Evolutionary conservation across 768 basidiomycete genomes (phyloP), one percentile per base, ranked within the genome.

Genomic region (Phylloporus rhodoxanthus): DNA sequence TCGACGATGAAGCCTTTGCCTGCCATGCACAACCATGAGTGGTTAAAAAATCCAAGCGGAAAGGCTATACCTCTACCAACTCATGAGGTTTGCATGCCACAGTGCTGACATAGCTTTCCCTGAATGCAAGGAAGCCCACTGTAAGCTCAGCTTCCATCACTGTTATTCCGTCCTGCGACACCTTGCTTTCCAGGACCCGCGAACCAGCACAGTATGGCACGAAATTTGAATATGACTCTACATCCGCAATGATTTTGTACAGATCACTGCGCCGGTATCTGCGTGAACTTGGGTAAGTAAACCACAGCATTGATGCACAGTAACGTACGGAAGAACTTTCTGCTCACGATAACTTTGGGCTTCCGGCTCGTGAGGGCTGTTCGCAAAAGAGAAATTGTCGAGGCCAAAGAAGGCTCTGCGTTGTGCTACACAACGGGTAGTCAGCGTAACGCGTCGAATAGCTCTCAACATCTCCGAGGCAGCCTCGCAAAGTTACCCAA

Each of bases 191-290:
- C 33, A 94, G 71, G 48, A 94, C 75, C 20, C 78, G 79, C 5
- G 91, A 87, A 19, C 72, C 71, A 11, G 79, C 81, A 71, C 94
- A 96, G 67, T 89, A 95, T 6, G 96, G 95, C 45, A 99, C 73
- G 65, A 97, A 99, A 51, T 71, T 72, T 9, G 82, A 78, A 66
- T 98, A 99, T 2, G 88, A 87, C 14, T 75, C 80, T 23, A 97
- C 86, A 68, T 98, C 85, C 13, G 92, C 79, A 47, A 99, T 91
- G 52, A 98, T 68, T 8, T 80, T 71, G 69, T 94, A 98, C 4
- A 98, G 75, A 66, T 96, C 81, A 44, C 74, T 73, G 53, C 77
- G 83, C 15, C 73, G 77, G 63, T 94, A 97, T 36, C 94, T 96
- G 57, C 29, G 23, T 50, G 32, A 50, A 53, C 47, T 43, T 39